phyloP scores from a whole-genome alignment of 805 yeast species.

The Saturnispora gosingensis region DNA sequence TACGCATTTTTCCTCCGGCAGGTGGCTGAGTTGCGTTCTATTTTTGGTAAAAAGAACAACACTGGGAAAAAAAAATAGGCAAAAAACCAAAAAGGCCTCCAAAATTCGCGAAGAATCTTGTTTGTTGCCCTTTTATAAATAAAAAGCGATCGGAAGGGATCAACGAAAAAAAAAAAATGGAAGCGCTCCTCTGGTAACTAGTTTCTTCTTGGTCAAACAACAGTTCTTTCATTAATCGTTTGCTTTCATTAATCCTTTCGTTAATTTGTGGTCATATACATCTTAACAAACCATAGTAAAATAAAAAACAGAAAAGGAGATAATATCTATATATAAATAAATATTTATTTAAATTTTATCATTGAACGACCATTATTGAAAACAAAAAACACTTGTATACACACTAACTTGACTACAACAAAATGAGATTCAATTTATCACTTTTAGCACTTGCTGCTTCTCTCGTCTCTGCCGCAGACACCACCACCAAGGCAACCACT shows the following conservation, averaged over 20 bases:
- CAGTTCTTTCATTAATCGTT: not conserved
- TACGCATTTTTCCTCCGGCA: too few species aligned
- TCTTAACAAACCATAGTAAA: not conserved
- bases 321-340: not conserved
- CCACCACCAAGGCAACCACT: constrained; percentile 14
- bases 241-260: not conserved
- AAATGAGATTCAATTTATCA: constrained; percentile 1
- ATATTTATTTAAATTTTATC: not conserved
- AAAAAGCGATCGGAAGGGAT: not conserved
- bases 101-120: not conserved
- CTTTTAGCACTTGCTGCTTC: not conserved
- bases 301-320: not conserved
- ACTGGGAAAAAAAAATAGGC: not conserved
- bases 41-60: not conserved
- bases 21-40: not conserved
- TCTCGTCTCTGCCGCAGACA: constrained; percentile 23
- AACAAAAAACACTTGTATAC: not conserved
- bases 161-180: not conserved
- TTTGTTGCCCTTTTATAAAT: not conserved
- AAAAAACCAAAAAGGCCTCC: not conserved
- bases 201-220: not conserved
- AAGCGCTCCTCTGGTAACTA: not conserved
- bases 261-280: not conserved
- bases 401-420: not conserved
- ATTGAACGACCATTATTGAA: not conserved